Evolutionary conservation across 148 eudicot genomes (phyloP).

Genomic region (Amaranthus hypochondriacus): DNA sequence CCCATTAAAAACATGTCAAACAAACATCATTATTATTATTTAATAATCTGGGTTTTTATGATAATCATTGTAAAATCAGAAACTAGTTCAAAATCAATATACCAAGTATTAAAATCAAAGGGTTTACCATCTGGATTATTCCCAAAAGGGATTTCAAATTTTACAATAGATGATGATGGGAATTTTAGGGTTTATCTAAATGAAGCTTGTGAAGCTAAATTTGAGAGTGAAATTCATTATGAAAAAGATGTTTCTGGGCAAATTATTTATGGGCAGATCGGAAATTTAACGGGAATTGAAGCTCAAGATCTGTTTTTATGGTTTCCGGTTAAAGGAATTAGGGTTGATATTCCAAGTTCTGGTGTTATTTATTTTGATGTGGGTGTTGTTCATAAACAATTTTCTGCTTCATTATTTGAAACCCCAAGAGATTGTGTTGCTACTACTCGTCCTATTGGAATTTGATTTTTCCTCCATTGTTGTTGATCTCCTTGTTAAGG

Average conservation of each 20-base stretch:
- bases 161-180: constrained; percentile 35
- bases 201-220: constrained; percentile 60
- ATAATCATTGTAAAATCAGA: background rate
- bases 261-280: constrained; percentile 48
- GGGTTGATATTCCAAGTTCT: constrained; percentile 77
- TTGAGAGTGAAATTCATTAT: constrained; percentile 69
- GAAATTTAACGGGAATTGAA: constrained; percentile 51
- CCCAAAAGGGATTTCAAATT: constrained; percentile 61
- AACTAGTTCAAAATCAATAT: constrained; percentile 32
- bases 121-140: constrained; percentile 70
- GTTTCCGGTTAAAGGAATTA: constrained; percentile 71
- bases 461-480: background rate
- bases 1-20: background rate
- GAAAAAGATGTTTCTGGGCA: constrained; percentile 57
- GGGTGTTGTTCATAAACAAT: constrained; percentile 83
- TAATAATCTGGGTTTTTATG: background rate
- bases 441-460: constrained; percentile 15
- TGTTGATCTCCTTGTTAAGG: constrained; percentile 20
- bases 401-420: constrained; percentile 69
- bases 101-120: constrained; percentile 43
- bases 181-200: constrained; percentile 51
- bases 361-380: constrained; percentile 90
- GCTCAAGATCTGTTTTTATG: constrained; percentile 81
- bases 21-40: background rate
- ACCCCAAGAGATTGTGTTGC: constrained; percentile 64